Evolutionary conservation across 192 early-diverging fungal species (phyloP).

Genomic region (Coemansia sp.): DNA sequence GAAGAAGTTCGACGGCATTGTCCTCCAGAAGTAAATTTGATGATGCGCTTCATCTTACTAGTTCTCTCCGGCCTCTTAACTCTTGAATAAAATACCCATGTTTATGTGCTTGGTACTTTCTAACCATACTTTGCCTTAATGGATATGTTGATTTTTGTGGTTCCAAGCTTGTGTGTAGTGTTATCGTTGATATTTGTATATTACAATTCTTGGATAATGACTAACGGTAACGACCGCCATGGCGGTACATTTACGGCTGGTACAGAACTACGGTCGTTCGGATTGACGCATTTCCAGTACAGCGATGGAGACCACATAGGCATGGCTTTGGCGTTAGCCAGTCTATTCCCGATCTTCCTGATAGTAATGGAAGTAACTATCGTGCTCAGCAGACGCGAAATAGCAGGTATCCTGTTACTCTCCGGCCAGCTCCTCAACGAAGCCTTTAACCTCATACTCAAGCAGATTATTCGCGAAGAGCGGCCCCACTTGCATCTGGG

Average conservation of each 20-base stretch:
- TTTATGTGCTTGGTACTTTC: slow-evolving; percentile 11
- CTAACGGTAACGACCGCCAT: neutral
- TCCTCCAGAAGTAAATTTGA: slow-evolving; percentile 77
- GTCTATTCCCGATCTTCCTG: slow-evolving; percentile 50
- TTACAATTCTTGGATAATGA: neutral
- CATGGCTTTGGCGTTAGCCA: slow-evolving; percentile 35
- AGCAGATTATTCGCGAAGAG: slow-evolving; percentile 24
- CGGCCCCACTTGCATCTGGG: slow-evolving; percentile 43
- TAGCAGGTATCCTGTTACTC: slow-evolving; percentile 32
- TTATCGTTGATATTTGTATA: neutral
- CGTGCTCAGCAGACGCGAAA: slow-evolving; percentile 48
- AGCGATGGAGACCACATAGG: slow-evolving; percentile 44
- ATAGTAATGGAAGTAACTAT: slow-evolving; percentile 47
- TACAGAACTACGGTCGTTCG: slow-evolving; percentile 34
- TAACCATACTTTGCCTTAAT: neutral
- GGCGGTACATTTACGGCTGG: neutral
- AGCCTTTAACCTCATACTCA: slow-evolving; percentile 34
- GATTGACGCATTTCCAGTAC: slow-evolving; percentile 53
- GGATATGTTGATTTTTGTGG: neutral
- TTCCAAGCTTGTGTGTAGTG: neutral
- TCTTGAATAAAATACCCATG: slow-evolving; percentile 20
- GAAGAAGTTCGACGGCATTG: slow-evolving; percentile 90
- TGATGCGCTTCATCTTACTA: neutral
- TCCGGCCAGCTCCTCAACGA: slow-evolving; percentile 50
- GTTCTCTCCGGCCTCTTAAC: slow-evolving; percentile 13